Evolutionary conservation across 768 basidiomycete genomes (phyloP).

Genomic region (Mycena polygramma): DNA sequence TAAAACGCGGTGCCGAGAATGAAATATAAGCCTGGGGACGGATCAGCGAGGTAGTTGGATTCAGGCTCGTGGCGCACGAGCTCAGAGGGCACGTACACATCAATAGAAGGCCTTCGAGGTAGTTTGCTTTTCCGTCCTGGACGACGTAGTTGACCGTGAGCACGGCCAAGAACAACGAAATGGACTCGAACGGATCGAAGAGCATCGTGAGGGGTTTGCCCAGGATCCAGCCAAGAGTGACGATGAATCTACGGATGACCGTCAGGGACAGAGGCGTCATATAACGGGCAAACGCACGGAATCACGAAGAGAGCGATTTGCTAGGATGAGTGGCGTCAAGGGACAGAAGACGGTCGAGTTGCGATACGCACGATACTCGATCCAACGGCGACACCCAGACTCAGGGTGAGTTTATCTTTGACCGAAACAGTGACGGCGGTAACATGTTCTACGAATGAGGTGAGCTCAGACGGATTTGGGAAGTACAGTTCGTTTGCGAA

Average conservation of each 20-base stretch:
- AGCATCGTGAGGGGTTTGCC: conserved; percentile 84
- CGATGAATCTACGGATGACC: conserved; percentile 67
- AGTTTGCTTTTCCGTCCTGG: conserved; percentile 86
- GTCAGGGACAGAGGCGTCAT: not conserved
- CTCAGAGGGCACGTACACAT: conserved; percentile 63
- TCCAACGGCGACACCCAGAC: conserved; percentile 91
- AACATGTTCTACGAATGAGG: conserved; percentile 71
- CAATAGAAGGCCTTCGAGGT: conserved; percentile 80
- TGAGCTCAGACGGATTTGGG: not conserved
- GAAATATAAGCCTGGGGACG: conserved; percentile 69
- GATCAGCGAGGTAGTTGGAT: too few species aligned
- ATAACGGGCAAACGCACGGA: conserved; percentile 64
- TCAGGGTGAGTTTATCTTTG: conserved; percentile 90
- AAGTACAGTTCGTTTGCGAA: not conserved
- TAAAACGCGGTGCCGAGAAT: conserved; percentile 81
- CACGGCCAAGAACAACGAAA: conserved; percentile 68
- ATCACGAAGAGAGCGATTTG: conserved; percentile 91
- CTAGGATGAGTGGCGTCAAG: conserved; percentile 49
- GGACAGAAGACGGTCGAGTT: not conserved
- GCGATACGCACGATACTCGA: conserved; percentile 75
- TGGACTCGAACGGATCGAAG: conserved; percentile 91
- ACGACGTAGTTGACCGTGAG: conserved; percentile 88
- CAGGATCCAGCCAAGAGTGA: conserved; percentile 83
- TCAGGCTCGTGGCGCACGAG: too few species aligned
- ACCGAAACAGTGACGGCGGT: conserved; percentile 94